Evolutionary conservation across 2,329 filamentous ascomycete genomes (phyloP), one percentile per base, ranked within the genome.

Genomic region (Lachnellula hyalina): DNA sequence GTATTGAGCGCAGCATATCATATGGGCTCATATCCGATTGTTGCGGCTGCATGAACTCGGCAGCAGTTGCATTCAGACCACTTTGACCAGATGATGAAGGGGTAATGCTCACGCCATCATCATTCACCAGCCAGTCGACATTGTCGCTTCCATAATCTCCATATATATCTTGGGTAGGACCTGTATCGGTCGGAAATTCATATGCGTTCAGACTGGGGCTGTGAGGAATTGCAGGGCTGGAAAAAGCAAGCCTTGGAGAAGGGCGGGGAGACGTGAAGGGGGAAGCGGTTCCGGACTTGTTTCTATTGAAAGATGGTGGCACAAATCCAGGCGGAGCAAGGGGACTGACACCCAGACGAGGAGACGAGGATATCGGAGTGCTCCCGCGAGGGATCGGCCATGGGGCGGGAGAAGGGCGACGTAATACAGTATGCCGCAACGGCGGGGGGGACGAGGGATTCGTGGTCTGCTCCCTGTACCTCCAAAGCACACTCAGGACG

Each of bases 21-120:
- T 96, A 96, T 0, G 94, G 93, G 55, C 90, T 95, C 93, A 99
- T 97, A 67, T 97, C 92, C 54, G 83, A 67, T 88, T 86, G 82
- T 49, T 82, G 80, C 14, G 79, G 75, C 56, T 77, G 76, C 47
- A 86, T 77, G 74, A 83, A 96, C 70, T 96, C 91, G 23, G 92
- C 87, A 5, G 90, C 90, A 14, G 87, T 87, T 44, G 85, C 86
- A 66, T 90, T 92, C 57, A 93, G 79, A 35, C 82, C 84, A 61
- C 85, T 90, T 15, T 87, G 78, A 9, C 83, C 80, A 48, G 62
- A 65, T 7, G 86, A 89, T 23, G 91, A 96, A 23, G 90, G 86
- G 55, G 91, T 82, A 63, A 87, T 92, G 65, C 86, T 88, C 52
- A 83, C 84, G 65, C 90, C 87, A 70, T 96, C 92, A 69, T 94